These are phyloP conservation scores for Dysphania ambrosioides DNA, from an alignment of 148 eudicot species.

Conservation along the genomic window DNA sequence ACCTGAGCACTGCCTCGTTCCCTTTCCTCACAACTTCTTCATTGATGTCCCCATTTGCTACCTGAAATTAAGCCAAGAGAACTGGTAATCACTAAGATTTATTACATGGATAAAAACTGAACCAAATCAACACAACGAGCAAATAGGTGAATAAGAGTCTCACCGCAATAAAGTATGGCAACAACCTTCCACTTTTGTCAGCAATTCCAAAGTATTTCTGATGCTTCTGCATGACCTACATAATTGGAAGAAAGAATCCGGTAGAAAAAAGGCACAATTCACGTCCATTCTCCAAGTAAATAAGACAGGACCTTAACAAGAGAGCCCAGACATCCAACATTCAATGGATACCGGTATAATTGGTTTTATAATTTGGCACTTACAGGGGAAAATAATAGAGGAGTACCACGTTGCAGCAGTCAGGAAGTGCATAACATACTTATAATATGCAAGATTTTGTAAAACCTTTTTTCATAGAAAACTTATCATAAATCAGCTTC, in stretches of 20 bases:
- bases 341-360: neutral
- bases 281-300: neutral
- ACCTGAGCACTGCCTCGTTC: constrained; percentile 99
- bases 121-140: constrained; percentile 8
- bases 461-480: neutral
- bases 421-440: neutral
- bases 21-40: constrained; percentile 77
- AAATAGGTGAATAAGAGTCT: constrained; percentile 28
- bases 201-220: constrained; percentile 92
- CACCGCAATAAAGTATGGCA: constrained; percentile 91
- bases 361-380: neutral
- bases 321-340: neutral
- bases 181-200: constrained; percentile 52
- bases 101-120: neutral
- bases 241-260: neutral
- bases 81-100: neutral
- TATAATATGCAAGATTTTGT: neutral
- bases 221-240: constrained; percentile 99
- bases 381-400: neutral
- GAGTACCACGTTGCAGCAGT: neutral
- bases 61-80: constrained; percentile 42
- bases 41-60: constrained; percentile 90
- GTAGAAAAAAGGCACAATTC: neutral
- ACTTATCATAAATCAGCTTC: neutral
- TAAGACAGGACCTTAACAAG: neutral